phyloP scores from a whole-genome alignment of 305 asterid genomes.

The Striga hermonthica region DNA sequence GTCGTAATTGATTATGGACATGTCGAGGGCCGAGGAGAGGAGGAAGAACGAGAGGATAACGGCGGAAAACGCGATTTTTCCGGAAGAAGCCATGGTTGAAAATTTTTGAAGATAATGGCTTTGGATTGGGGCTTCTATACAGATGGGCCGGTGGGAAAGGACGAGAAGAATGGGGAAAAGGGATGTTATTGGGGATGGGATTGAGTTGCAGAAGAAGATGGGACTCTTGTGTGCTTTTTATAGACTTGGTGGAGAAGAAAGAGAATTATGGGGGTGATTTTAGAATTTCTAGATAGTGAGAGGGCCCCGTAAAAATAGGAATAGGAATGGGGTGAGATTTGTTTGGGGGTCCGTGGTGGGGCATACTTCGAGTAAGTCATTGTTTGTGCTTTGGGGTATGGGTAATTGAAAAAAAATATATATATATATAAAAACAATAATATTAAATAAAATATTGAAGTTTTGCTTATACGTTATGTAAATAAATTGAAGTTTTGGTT shows the following conservation, averaged over 20 bases:
- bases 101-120: background rate
- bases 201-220: background rate
- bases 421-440: no score
- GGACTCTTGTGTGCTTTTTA: background rate
- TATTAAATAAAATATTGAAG: no score
- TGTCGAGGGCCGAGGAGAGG: slow-evolving; percentile 52
- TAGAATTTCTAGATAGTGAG: background rate
- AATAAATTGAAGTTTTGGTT: no score
- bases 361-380: no score
- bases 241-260: background rate
- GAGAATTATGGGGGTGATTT: background rate
- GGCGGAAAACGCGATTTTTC: slow-evolving; percentile 30
- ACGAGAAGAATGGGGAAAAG: background rate
- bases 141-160: slow-evolving; percentile 8
- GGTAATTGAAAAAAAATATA: no score
- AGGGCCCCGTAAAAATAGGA: background rate
- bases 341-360: no score
- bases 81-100: slow-evolving; percentile 45
- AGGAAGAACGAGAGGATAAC: slow-evolving; percentile 33
- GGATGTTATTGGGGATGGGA: slow-evolving; percentile 20
- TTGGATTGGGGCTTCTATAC: no score
- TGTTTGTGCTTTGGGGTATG: no score
- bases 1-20: slow-evolving; percentile 60
- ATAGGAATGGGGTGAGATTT: background rate
- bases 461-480: no score